A percentile compares a stretch with the other conserved stretches of the same genome.
These are phyloP conservation scores for Paradendryphiella salina DNA, from an alignment of 2,329 filamentous ascomycete species.

Conservation along the genomic window DNA sequence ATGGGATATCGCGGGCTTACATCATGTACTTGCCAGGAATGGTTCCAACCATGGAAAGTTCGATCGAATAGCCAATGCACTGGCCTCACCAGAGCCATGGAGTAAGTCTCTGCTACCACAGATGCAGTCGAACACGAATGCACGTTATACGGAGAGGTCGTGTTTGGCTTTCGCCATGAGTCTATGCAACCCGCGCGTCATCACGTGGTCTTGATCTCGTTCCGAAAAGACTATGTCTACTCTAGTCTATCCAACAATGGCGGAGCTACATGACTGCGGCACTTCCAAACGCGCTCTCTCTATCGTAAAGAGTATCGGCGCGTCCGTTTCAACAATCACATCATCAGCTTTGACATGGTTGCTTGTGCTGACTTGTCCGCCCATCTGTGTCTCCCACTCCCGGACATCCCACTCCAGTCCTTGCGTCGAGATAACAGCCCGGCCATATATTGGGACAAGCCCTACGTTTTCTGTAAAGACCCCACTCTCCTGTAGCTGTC, in stretches of 20 bases:
- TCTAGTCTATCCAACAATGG: neutral
- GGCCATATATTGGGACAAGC: constrained; percentile 81
- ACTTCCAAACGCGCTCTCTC: constrained; percentile 36
- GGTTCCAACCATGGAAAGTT: neutral
- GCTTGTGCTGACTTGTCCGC: constrained; percentile 54
- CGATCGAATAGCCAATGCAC: neutral
- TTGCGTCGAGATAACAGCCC: constrained; percentile 73
- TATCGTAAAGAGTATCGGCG: constrained; percentile 54
- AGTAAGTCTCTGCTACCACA: neutral
- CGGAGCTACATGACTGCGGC: neutral
- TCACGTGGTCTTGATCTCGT: too few relatives aligned
- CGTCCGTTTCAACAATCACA: constrained; percentile 47
- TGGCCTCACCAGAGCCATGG: too few relatives aligned
- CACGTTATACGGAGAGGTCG: neutral
- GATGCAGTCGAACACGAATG: neutral
- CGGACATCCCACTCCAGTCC: constrained; percentile 91
- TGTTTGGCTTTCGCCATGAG: neutral
- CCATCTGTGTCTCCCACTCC: constrained; percentile 69
- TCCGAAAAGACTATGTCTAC: neutral
- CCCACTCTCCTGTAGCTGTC: constrained; percentile 56
- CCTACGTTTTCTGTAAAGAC: constrained; percentile 79
- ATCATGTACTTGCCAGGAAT: neutral
- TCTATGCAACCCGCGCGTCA: too few relatives aligned
- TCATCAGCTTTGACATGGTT: constrained; percentile 52
- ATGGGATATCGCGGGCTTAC: neutral